Conservation (phyloP, 1,284 basidiomycete species). For the Jaminaea rosea region DNA sequence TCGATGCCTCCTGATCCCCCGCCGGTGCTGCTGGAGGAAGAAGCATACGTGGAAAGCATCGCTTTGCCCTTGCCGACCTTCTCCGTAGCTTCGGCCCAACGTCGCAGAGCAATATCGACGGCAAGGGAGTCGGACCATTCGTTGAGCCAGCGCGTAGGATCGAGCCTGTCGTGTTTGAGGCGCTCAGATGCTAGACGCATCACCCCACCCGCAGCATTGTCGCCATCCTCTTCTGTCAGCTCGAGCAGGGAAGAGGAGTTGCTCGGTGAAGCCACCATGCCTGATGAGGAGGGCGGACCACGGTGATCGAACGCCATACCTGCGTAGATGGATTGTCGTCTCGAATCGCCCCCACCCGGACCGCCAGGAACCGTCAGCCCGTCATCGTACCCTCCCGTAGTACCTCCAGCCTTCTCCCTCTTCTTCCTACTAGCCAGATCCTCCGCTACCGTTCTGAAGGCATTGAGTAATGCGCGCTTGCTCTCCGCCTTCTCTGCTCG, state of each 20-base stretch:
- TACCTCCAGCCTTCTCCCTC: conserved; percentile 92
- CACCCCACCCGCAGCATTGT: not conserved
- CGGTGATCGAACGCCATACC: not conserved
- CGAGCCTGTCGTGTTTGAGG: conserved; percentile 22
- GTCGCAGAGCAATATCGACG: conserved; percentile 77
- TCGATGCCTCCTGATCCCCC: no score
- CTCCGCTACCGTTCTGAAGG: conserved; percentile 84
- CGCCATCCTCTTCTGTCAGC: not conserved
- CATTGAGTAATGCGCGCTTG: conserved; percentile 73
- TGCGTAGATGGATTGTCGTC: not conserved
- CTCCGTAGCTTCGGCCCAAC: conserved; percentile 75
- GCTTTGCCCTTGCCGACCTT: conserved; percentile 77
- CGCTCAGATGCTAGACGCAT: not conserved
- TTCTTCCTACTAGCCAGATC: conserved; percentile 76
- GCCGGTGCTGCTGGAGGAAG: no score
- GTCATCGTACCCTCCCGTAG: no score
- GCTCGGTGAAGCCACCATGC: no score
- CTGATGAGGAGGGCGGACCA: not conserved
- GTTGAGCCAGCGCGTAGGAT: conserved; percentile 62
- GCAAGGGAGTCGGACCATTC: conserved; percentile 86
- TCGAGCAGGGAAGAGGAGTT: not conserved
- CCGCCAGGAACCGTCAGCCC: no score
- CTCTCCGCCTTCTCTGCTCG: conserved; percentile 70
- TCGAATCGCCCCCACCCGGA: no score
- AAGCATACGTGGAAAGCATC: conserved; percentile 55